Base-by-base conservation (phyloP, 1,139 yeast species). In the Schwanniomyces etchellsii region DNA sequence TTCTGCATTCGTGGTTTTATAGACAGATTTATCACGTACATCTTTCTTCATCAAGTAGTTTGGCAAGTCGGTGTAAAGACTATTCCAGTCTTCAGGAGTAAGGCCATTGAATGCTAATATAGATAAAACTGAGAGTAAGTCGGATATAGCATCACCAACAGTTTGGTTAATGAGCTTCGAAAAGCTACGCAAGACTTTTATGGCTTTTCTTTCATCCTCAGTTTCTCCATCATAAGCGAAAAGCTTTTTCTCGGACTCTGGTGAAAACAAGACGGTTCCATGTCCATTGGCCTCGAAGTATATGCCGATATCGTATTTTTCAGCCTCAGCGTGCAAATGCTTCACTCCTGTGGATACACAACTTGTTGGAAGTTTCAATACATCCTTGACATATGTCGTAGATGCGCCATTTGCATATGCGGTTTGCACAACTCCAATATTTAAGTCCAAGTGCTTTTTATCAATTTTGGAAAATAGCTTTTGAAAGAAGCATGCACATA, bases 281-380 rank as follows among this genome's bases (percentile, higher is more conserved):
- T 91, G 99, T n/a, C 99, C 99, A 51, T 91, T 91, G 31, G 99
- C 98, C 63, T 91, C 99, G 48, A 91, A 91, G 57, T 93, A 91
- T 14, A 91, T 79, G 15, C 98, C 98, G 40, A 91, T 71, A 48
- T 88, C 97, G 50, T 75, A 91, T 33, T 77, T 70, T 38, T 74
- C 77, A 2, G 95, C 95, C 46, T 77, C 86, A 46, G 84, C 95
- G 52, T 93, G 98, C 42, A 93, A 67, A 57, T 91, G 95, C 58
- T 91, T 91, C 26, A 91, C 98, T 26, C 99, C 98, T 2, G 98
- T 91, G 27, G 95, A 82, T 0, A 97, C 85, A 55, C 94, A 85
- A 3, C 77, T 76, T 6, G 86, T 95, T 1, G 96, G 96, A 12
- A 86, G 60, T 36, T 75, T 67, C 45, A 91, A 67, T 0, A 59